These are phyloP conservation scores for Colletotrichum salicis DNA, from an alignment of 2,329 filamentous ascomycete species.

Conservation along the genomic window DNA sequence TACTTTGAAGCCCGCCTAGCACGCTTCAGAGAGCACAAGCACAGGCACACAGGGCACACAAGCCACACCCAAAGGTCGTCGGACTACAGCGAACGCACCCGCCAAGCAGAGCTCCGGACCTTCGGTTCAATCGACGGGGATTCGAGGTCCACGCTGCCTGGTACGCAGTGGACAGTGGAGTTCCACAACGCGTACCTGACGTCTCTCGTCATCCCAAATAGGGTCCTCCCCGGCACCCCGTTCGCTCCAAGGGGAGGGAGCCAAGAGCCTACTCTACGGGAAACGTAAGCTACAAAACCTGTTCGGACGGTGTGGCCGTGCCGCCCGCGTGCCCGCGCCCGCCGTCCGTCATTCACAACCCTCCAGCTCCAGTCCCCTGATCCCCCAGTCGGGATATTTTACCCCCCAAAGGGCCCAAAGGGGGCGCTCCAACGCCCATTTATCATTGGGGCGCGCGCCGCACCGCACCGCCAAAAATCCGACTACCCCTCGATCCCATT, in stretches of 20 bases:
- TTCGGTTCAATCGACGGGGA: slow-evolving; percentile 15
- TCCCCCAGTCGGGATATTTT: slow-evolving; percentile 21
- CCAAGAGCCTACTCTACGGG: slow-evolving; percentile 30
- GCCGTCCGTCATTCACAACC: slow-evolving; percentile 17
- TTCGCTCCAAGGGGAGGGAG: slow-evolving; percentile 29
- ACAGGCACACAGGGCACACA: not conserved
- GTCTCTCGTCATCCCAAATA: slow-evolving; percentile 31
- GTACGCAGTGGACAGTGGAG: slow-evolving; percentile 26
- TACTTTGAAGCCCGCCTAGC: not conserved
- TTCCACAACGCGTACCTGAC: slow-evolving; percentile 18
- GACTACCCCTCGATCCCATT: slow-evolving; percentile 15
- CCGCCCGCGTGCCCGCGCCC: slow-evolving; percentile 26
- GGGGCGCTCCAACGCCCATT: slow-evolving; percentile 21
- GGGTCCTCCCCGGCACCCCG: slow-evolving; percentile 26
- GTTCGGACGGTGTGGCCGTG: slow-evolving; percentile 34
- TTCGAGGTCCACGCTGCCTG: slow-evolving; percentile 31
- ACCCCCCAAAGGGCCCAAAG: slow-evolving; percentile 6
- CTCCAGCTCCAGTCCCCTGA: not conserved
- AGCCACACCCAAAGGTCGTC: not conserved
- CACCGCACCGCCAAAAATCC: slow-evolving; percentile 17
- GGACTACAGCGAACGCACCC: not conserved
- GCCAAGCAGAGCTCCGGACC: slow-evolving; percentile 26
- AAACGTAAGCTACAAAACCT: slow-evolving; percentile 35
- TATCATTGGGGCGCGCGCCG: slow-evolving; percentile 31
- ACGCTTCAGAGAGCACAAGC: not conserved